These are phyloP conservation scores for Lepiota venenata DNA, from an alignment of 768 basidiomycete species.

Conservation along the genomic window DNA sequence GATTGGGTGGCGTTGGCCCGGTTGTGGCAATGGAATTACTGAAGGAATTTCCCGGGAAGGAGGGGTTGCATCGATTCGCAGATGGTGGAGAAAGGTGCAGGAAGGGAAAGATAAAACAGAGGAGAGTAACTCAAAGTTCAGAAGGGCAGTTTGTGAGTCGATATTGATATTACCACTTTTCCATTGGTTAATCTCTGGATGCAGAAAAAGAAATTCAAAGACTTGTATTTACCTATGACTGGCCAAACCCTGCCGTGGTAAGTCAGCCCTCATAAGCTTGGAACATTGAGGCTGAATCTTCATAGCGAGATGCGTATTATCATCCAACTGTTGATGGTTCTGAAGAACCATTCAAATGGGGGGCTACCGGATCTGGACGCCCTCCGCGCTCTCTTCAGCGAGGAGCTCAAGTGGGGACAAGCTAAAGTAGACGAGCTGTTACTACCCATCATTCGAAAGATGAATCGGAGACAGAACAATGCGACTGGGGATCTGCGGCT, in stretches of 20 bases:
- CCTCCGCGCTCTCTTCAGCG: constrained; percentile 73
- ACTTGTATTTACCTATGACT: constrained; percentile 73
- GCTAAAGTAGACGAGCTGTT: constrained; percentile 86
- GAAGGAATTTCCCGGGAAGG: constrained; percentile 86
- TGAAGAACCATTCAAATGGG: constrained; percentile 95
- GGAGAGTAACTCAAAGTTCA: constrained; percentile 75
- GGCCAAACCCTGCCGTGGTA: constrained; percentile 93
- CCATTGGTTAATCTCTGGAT: background rate
- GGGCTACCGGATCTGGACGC: constrained; percentile 95
- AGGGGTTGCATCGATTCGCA: constrained; percentile 83
- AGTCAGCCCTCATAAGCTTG: constrained; percentile 22
- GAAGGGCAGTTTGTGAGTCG: constrained; percentile 75
- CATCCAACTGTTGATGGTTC: constrained; percentile 89
- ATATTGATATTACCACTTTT: background rate
- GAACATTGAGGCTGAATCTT: constrained; percentile 1
- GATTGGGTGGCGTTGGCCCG: constrained; percentile 88
- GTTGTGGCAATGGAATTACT: constrained; percentile 96
- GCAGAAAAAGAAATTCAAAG: constrained; percentile 89
- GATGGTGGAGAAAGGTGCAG: constrained; percentile 93
- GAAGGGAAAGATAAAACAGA: constrained; percentile 79
- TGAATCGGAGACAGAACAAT: constrained; percentile 57
- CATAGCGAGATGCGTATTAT: constrained; percentile 88
- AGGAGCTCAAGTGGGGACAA: constrained; percentile 81
- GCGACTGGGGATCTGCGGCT: constrained; percentile 52
- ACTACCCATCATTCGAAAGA: constrained; percentile 88